Base-by-base conservation (phyloP, 176 grass and related monocot genomes). In the Dactylis glomerata region DNA sequence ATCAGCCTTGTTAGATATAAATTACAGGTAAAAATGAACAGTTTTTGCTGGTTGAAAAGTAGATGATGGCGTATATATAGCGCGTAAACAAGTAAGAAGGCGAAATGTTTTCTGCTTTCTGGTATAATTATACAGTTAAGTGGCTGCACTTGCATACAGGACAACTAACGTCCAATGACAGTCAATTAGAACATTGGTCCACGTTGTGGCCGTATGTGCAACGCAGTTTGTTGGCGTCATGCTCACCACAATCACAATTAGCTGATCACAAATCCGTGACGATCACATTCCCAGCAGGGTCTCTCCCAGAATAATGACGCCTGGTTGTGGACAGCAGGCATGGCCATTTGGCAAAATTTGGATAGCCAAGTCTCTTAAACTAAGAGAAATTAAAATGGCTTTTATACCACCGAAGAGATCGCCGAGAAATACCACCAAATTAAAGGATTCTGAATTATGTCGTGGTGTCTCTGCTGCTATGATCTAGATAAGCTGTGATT, bases 321-420 rank as follows among this genome's bases (percentile, higher is more conserved):
- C 42, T 86, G 76, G 83, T 86, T 89, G 88, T 90, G 62, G 38
- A 82, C 88, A 86, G 88, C 68, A 75, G 32, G 82, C 40, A 64
- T 30, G 33, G 36, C 76, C 76, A 87, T 87, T 59, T 82, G 79
- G 36, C 86, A n/a, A 49, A 30, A 47, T 54, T 81, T 15, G 58
- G 32, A 61, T 15, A 22, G 32, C 20, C 22, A 9, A 27, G 46
- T 52, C 61, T 33, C 57, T 0, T 65, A 33, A 65, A 65, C 62
- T 33, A 65, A 33, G 62, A 65, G 30, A 33, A 9, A 36, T 17
- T 17, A 17, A 59, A 64, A 32, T 3, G 27, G 28, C 14, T 62
- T 17, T 32, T 64, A 62, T 15, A 63, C 27, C 46, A 49, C 46
- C 46, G 8, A 49, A 17, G 17, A 49, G 15, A 17, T 49, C 16